Percentiles rank a stretch among this genome's conserved stretches.
Conservation (phyloP, 129 eudicot species). For the Flaveria sonorensis region DNA sequence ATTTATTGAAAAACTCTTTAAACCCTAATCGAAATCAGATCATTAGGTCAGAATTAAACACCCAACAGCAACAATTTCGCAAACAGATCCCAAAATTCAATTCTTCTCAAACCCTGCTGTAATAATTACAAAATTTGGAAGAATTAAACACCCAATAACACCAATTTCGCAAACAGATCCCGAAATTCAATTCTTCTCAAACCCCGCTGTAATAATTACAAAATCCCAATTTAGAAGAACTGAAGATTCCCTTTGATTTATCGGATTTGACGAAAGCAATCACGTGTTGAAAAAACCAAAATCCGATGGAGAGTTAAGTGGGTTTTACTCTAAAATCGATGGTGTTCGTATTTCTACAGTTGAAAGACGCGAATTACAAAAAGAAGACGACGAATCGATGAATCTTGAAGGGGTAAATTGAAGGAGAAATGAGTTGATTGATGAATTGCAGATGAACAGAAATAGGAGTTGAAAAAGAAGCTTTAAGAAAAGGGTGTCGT, state of each 20-base stretch:
- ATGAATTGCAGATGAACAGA: constrained; percentile 12
- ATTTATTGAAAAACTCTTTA: constrained; percentile 13
- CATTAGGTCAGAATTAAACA: not conserved
- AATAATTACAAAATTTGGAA: too few species aligned
- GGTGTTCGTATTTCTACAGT: constrained; percentile 24
- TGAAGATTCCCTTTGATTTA: not conserved
- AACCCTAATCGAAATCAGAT: constrained; percentile 35
- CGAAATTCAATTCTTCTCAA: not conserved
- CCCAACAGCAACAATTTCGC: too few species aligned
- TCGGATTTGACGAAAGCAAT: constrained; percentile 9
- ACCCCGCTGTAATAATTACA: constrained; percentile 11
- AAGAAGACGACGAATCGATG: constrained; percentile 30
- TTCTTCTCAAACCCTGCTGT: too few species aligned
- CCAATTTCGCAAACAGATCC: not conserved
- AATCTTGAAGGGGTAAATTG: constrained; percentile 16
- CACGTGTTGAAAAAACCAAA: constrained; percentile 18
- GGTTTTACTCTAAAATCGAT: constrained; percentile 34
- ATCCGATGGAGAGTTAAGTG: constrained; percentile 14
- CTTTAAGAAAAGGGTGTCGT: constrained; percentile 32
- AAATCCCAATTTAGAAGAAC: not conserved
- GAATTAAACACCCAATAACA: not conserved
- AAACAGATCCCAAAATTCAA: too few species aligned
- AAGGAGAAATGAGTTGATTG: not conserved
- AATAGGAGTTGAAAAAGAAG: constrained; percentile 33
- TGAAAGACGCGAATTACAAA: constrained; percentile 25